phyloP scores from a whole-genome alignment of 352 stramenopile genomes.

The Pythium vanterpoolii region DNA sequence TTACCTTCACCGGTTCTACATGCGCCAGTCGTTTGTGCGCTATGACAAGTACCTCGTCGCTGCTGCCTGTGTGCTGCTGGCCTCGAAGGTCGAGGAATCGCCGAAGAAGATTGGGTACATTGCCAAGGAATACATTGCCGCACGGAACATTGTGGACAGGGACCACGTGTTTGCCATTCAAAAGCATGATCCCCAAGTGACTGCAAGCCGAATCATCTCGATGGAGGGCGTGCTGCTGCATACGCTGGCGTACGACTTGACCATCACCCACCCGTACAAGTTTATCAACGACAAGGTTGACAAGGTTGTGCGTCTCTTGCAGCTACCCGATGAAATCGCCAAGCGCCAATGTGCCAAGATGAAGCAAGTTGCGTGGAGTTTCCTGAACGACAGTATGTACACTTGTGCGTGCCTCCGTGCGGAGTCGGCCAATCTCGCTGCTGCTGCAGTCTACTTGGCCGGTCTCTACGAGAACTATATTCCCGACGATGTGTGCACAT shows the following conservation, averaged over 20 bases:
- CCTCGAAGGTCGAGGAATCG: constrained; percentile 82
- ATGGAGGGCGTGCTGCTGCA: constrained; percentile 85
- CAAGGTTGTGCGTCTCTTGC: constrained; percentile 64
- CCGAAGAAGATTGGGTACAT: constrained; percentile 78
- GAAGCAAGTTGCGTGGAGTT: constrained; percentile 86
- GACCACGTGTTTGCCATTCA: constrained; percentile 78
- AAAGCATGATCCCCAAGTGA: constrained; percentile 66
- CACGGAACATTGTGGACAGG: constrained; percentile 65
- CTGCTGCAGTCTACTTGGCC: constrained; percentile 79
- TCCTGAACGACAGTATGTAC: constrained; percentile 87
- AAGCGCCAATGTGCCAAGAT: constrained; percentile 75
- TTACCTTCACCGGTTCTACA: constrained; percentile 89
- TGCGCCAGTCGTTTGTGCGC: constrained; percentile 76
- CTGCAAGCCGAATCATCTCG: constrained; percentile 73
- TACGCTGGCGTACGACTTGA: constrained; percentile 81
- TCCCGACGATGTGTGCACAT: constrained; percentile 51
- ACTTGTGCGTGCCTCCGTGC: constrained; percentile 79
- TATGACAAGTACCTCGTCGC: constrained; percentile 87
- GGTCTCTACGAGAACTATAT: constrained; percentile 83
- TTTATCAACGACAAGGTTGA: constrained; percentile 88
- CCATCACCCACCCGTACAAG: constrained; percentile 81
- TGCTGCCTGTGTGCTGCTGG: constrained; percentile 76
- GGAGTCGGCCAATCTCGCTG: constrained; percentile 63
- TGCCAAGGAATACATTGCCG: constrained; percentile 67
- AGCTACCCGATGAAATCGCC: constrained; percentile 42